Conservation (phyloP, 176 grass and related monocot genomes). For the Ensete glaucum region DNA sequence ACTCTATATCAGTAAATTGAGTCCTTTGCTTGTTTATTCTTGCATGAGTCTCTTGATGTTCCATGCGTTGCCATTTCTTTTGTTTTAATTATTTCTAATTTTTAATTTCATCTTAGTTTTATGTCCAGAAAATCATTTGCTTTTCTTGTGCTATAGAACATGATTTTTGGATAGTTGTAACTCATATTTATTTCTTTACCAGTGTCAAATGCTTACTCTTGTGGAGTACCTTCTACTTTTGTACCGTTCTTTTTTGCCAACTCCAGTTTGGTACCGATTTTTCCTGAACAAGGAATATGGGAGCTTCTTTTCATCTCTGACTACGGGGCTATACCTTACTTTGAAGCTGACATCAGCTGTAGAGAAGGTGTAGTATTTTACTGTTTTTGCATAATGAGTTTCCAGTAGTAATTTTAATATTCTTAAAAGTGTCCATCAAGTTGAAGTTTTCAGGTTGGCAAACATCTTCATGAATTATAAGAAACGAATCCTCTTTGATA, state of each 20-base stretch:
- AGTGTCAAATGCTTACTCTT: conserved; percentile 1
- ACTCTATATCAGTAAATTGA: too few relatives aligned
- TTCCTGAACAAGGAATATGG: conserved; percentile 1
- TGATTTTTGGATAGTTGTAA: background rate
- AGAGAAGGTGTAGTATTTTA: background rate
- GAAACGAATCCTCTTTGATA: background rate
- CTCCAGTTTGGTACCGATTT: background rate
- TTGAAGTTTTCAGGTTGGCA: background rate
- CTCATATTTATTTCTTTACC: background rate
- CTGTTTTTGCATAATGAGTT: background rate
- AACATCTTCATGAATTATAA: background rate
- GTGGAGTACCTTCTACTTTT: conserved; percentile 1
- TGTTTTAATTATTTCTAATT: background rate
- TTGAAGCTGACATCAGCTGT: background rate
- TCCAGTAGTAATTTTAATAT: background rate
- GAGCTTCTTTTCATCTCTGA: conserved; percentile 1
- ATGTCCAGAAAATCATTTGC: background rate
- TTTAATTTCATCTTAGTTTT: too few relatives aligned
- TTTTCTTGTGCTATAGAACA: background rate
- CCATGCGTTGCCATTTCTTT: background rate
- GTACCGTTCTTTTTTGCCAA: conserved; percentile 6
- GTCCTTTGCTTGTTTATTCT: background rate
- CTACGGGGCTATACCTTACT: background rate
- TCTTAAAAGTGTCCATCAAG: background rate
- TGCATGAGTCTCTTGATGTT: too few relatives aligned